phyloP scores from a whole-genome alignment of 139 green algal genomes.

The Chlorella sorokiniana region DNA sequence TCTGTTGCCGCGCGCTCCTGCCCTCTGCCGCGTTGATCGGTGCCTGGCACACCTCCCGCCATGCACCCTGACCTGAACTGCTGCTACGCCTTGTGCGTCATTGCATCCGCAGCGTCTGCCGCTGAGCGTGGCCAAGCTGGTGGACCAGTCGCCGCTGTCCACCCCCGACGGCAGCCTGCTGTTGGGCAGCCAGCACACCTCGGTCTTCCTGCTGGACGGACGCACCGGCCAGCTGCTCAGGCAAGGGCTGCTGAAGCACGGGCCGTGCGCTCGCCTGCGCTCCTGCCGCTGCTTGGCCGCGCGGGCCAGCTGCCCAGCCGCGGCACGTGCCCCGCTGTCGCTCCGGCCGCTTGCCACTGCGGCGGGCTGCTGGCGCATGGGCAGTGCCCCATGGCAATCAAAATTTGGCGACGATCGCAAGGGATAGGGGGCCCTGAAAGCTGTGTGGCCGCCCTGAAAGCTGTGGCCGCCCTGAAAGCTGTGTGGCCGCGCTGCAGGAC shows the following conservation, averaged over 20 bases:
- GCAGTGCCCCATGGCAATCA: too few relatives aligned
- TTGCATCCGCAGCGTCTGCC: conserved; percentile 72
- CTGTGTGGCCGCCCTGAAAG: background rate
- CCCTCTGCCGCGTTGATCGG: background rate
- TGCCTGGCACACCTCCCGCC: background rate
- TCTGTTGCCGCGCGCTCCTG: background rate
- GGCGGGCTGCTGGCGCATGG: too few relatives aligned
- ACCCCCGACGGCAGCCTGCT: conserved; percentile 84
- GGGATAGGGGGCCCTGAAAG: background rate
- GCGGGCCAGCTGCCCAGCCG: background rate
- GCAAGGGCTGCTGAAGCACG: background rate
- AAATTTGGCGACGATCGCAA: background rate
- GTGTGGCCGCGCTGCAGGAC: background rate
- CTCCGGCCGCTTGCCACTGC: too few relatives aligned
- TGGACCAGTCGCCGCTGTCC: conserved; percentile 77
- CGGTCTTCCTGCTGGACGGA: conserved; percentile 81
- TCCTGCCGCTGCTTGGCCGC: background rate
- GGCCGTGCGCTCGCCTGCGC: background rate
- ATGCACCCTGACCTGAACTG: too few relatives aligned
- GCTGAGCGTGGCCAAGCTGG: conserved; percentile 83
- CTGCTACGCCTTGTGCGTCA: background rate
- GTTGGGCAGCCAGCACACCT: conserved; percentile 71
- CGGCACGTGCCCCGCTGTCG: background rate
- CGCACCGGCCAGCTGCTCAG: conserved; percentile 61
- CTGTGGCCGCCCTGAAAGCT: background rate